phyloP scores from a whole-genome alignment of 192 early-diverging fungal genomes.

The Tieghemiomyces parasiticus region DNA sequence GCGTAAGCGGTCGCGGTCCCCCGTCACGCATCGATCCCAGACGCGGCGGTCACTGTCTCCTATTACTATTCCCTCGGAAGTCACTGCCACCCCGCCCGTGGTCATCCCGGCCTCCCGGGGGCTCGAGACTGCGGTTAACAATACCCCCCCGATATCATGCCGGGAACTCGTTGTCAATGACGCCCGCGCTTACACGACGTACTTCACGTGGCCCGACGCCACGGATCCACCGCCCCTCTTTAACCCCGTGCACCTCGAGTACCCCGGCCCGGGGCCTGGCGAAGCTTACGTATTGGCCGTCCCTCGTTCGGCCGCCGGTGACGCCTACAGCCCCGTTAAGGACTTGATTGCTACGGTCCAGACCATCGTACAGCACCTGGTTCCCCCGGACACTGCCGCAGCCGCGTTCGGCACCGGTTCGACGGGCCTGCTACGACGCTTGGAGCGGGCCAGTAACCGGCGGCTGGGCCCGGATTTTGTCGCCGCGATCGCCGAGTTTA shows the following conservation, averaged over 20 bases:
- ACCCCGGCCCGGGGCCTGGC: background rate
- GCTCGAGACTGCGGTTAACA: background rate
- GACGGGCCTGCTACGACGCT: conserved; percentile 51
- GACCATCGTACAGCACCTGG: conserved; percentile 44
- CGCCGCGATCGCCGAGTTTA: conserved; percentile 55
- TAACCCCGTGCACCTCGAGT: background rate
- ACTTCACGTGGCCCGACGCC: background rate
- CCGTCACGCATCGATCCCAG: background rate
- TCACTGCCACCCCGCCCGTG: background rate
- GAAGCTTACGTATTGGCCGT: conserved; percentile 17
- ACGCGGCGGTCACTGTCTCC: background rate
- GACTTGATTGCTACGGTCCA: conserved; percentile 60
- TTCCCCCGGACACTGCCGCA: conserved; percentile 24
- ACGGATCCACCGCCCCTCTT: background rate
- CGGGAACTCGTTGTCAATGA: background rate
- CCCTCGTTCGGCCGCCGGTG: conserved; percentile 8
- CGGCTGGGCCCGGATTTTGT: conserved; percentile 49
- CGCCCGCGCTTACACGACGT: background rate
- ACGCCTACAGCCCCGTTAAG: conserved; percentile 73
- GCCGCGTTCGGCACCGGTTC: conserved; percentile 42
- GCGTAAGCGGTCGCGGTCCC: background rate
- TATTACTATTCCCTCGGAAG: background rate
- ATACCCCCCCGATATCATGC: background rate
- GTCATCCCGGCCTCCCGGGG: background rate
- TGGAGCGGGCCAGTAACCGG: conserved; percentile 63